Base-by-base conservation (phyloP, 2,329 filamentous ascomycete genomes). In the Aspergillus sclerotialis region DNA sequence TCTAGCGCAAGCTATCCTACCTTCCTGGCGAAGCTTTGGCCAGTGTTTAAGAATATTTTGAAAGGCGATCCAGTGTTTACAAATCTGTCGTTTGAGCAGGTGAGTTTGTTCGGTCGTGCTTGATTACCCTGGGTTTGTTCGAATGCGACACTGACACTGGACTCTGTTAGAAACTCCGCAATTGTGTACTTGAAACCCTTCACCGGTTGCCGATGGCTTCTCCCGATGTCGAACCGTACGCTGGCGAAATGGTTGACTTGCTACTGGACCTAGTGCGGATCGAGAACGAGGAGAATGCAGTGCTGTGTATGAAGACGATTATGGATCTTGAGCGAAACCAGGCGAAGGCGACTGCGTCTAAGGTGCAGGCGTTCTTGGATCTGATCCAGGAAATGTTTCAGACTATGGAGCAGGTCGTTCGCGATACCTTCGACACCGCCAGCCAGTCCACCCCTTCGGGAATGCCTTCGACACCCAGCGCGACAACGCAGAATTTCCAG, bases 211-310 rank as follows among this genome's bases (percentile, higher is more conserved):
- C 63, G 49, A 80, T 69, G 73, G 78, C 73, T 25, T 82, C 86
- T 2, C 65, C 78, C 35, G 88, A 95, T 50, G 79, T 95, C 63
- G 89, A 96, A 58, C 84, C 82, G 1, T 93, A 90, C 61, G 89
- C 90, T 25, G 76, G 80, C 45, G 86, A 93, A 56, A 81, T 94
- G 40, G 86, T 95, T 39, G 89, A 95, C 55, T 73, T 94, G 46
- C 73, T 96, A 43, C 90, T 96, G 80, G 76, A 78, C 35, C 69
- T 98, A 38, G 88, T 96, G 39, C 80, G 82, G 48, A 82, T 79
- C 27, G 92, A 99, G 63, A 98, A 98, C 52, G 92, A 99, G 64
- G 92, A 99, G 44, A 99, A 98, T 71, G 92, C 90, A 2, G 87
- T 93, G n/a, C 69, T 98, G 43, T 95, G 90, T 58, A 87, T 99